These are phyloP conservation scores for Pythium phragmitis DNA, from an alignment of 352 stramenopile species.

Conservation along the genomic window DNA sequence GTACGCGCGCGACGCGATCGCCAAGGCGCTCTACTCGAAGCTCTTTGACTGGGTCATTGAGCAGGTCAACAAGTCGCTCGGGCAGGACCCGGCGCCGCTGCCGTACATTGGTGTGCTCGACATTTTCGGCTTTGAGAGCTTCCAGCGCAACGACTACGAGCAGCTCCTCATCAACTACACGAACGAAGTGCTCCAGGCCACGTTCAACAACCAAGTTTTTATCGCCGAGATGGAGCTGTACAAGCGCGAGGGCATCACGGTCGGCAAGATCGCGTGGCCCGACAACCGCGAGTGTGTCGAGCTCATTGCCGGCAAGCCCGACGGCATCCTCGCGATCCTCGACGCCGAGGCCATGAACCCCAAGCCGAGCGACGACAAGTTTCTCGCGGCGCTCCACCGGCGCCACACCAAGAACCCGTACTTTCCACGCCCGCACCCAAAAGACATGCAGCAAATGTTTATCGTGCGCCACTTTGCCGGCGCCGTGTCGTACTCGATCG, in stretches of 20 bases:
- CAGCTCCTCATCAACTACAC: conserved; percentile 91
- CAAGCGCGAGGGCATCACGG: conserved; percentile 89
- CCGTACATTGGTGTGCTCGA: conserved; percentile 91
- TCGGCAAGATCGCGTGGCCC: conserved; percentile 89
- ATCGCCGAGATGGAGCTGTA: conserved; percentile 90
- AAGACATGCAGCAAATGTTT: conserved; percentile 90
- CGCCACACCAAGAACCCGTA: conserved; percentile 84
- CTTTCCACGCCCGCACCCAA: conserved; percentile 83
- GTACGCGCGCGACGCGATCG: conserved; percentile 91
- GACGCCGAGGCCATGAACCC: conserved; percentile 90
- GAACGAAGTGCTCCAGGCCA: conserved; percentile 86
- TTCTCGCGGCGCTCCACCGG: conserved; percentile 78
- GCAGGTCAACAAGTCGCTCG: conserved; percentile 88
- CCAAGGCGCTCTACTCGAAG: conserved; percentile 92
- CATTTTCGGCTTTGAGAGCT: conserved; percentile 92
- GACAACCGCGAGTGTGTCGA: conserved; percentile 92
- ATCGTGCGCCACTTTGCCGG: conserved; percentile 90
- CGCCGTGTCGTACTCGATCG: conserved; percentile 88
- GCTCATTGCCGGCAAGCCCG: conserved; percentile 80
- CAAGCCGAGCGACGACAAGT: conserved; percentile 88
- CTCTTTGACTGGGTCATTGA: conserved; percentile 94
- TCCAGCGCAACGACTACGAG: conserved; percentile 91
- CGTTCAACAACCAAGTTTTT: conserved; percentile 90
- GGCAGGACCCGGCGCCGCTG: conserved; percentile 70
- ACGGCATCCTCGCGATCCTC: conserved; percentile 78